phyloP scores from a whole-genome alignment of 2,329 filamentous ascomycete genomes.

The Aspergillus sp. region DNA sequence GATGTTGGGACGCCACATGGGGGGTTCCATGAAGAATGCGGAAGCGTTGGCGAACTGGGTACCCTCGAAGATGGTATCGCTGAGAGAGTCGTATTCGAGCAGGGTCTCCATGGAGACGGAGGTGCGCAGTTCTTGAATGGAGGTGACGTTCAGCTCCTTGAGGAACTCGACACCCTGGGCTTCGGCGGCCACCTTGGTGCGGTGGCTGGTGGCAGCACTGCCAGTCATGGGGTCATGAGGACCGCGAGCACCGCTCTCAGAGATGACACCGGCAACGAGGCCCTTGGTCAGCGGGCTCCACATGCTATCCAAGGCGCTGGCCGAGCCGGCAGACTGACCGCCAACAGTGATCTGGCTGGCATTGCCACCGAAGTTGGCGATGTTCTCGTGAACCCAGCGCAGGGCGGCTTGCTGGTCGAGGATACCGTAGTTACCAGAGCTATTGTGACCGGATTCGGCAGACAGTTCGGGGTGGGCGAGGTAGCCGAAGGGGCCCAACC shows the following conservation, averaged over 20 bases:
- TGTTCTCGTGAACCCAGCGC: constrained; percentile 26
- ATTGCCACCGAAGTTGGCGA: constrained; percentile 26
- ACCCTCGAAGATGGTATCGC: constrained; percentile 25
- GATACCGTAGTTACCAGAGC: constrained; percentile 32
- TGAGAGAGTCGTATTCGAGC: constrained; percentile 25
- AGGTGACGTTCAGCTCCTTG: constrained; percentile 40
- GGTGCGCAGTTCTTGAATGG: constrained; percentile 42
- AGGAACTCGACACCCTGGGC: constrained; percentile 37
- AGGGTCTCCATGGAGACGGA: constrained; percentile 39
- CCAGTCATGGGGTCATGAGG: constrained; percentile 32
- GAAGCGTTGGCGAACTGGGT: constrained; percentile 27
- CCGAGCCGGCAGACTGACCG: constrained; percentile 36
- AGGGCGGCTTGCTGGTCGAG: constrained; percentile 28
- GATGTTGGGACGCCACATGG: constrained; percentile 30
- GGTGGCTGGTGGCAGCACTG: constrained; percentile 29
- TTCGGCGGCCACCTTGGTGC: constrained; percentile 25
- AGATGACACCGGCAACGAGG: constrained; percentile 31
- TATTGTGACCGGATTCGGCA: constrained; percentile 26
- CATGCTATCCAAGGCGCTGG: constrained; percentile 26
- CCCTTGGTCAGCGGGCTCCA: constrained; percentile 26
- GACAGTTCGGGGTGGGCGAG: constrained; percentile 29
- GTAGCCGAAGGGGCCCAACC: constrained; percentile 38
- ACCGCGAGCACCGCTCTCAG: constrained; percentile 35
- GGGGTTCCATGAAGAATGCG: constrained; percentile 21
- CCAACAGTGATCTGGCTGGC: constrained; percentile 28